Evolutionary conservation across 306 rosid species (phyloP).

Genomic region (Cucurbita moschata): DNA sequence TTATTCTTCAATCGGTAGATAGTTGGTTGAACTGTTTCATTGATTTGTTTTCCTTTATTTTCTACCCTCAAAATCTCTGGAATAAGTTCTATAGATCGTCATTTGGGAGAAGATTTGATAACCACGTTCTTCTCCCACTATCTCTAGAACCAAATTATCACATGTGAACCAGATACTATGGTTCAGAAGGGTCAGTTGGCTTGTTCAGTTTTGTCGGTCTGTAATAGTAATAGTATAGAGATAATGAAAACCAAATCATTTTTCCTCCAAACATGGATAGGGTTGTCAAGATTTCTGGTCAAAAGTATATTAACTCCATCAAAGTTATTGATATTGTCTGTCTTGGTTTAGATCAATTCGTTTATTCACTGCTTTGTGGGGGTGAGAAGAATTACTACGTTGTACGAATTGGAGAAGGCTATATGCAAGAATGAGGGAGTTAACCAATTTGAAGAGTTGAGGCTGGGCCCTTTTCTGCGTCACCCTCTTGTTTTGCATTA

Average conservation of each 20-base stretch:
- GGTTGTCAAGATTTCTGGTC: neutral
- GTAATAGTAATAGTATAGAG: neutral
- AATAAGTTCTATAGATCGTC: conserved; percentile 3
- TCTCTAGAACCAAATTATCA: conserved; percentile 9
- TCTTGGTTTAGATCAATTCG: conserved; percentile 58
- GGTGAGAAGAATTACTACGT: conserved; percentile 49
- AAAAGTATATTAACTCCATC: neutral
- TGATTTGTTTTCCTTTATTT: neutral
- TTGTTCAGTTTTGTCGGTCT: neutral
- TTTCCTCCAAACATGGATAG: neutral
- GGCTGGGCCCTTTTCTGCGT: conserved; percentile 68
- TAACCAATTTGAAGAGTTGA: conserved; percentile 50
- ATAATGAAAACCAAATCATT: neutral
- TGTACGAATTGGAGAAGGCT: conserved; percentile 66
- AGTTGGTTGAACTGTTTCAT: neutral
- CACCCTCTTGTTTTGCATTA: conserved; percentile 72
- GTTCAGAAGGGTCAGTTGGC: neutral
- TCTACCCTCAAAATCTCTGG: neutral
- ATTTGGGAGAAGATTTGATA: neutral
- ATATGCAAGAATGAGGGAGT: conserved; percentile 64
- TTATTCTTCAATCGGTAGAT: neutral
- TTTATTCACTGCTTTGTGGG: conserved; percentile 85
- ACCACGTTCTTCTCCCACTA: neutral
- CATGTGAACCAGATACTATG: neutral
- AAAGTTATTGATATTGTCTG: conserved; percentile 7